Evolutionary conservation across 176 grass and related monocot genomes (phyloP), one percentile per base, ranked within the genome.

Genomic region (Oryza rufipogon): DNA sequence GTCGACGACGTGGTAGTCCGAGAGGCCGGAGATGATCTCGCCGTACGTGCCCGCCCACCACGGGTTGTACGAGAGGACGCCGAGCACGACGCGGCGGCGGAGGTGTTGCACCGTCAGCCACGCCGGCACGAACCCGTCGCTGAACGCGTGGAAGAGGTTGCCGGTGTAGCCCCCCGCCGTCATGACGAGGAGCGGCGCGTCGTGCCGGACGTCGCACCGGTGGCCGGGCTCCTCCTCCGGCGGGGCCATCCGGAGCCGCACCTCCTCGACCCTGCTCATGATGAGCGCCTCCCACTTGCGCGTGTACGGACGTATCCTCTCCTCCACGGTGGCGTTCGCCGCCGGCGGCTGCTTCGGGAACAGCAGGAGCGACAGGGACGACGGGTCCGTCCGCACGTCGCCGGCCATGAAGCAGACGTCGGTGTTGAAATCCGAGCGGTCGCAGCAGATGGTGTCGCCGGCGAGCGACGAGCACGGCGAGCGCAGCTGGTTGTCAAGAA

Each of bases 321-420:
- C 89, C 81, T 90, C 94, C 70, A 11, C 13, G 5, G 42, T 64
- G 47, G 15, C 36, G 51, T 68, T 39, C 0, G 73, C 19, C 45
- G n/a, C 0, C 7, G 28, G 46, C 15, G 9, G 39, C 5, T 41
- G 10, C 7, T 80, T 25, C 16, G 81, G 73, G 75, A 82, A 76
- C 11, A 90, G 77, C 3, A 92, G 69, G 9, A 89, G 51, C 3
- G 87, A 97, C 28, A 82, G 89, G 0, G 85, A 87, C 26, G 88
- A 38, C 44, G 90, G 64, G 77, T 92, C 85, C 9, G 78, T 87
- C 70, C 90, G 88, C 60, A 94, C 90, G 84, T 97, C 90, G 68
- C 94, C 90, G 77, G 81, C 20, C 83, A 94, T 89, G 94, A 92
- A 97, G 84, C 94, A 97, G 2, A 97, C 86, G 81, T 97, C 94